Evolutionary conservation across 2,329 filamentous ascomycete genomes (phyloP).

Genomic region (Arthrinium phaeospermum): DNA sequence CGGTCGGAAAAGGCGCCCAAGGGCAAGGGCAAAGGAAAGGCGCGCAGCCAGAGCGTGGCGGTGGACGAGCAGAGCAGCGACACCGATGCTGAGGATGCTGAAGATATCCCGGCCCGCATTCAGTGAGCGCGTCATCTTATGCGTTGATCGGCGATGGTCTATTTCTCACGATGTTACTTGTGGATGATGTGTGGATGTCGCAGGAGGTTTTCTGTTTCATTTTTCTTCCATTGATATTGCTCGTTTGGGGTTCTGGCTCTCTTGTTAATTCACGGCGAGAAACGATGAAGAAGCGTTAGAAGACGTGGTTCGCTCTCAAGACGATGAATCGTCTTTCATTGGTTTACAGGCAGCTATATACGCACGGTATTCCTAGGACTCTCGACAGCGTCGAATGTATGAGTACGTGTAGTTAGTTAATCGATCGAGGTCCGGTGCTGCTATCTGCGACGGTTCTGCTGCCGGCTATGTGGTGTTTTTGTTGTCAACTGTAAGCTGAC

Average conservation of each 20-base stretch:
- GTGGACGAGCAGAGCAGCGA: slow-evolving; percentile 33
- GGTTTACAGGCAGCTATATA: neutral
- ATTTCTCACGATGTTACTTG: neutral
- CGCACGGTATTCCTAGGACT: neutral
- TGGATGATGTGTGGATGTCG: neutral
- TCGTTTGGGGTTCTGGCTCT: neutral
- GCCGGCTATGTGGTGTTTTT: neutral
- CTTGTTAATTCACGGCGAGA: neutral
- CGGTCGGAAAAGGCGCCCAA: neutral
- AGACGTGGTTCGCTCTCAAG: neutral
- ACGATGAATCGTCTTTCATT: neutral
- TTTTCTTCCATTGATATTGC: neutral
- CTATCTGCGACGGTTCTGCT: neutral
- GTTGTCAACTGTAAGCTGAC: too few relatives aligned
- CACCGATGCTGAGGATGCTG: slow-evolving; percentile 39
- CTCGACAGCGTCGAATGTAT: neutral
- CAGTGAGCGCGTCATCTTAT: neutral
- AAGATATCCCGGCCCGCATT: slow-evolving; percentile 37
- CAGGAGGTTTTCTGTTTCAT: neutral
- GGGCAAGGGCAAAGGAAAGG: slow-evolving; percentile 1
- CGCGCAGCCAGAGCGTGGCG: neutral
- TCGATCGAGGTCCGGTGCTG: neutral
- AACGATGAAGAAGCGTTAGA: neutral
- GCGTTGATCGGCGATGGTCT: neutral
- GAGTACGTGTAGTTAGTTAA: neutral